Conservation (phyloP, 352 stramenopile genomes). For the Globisporangium parvum region DNA sequence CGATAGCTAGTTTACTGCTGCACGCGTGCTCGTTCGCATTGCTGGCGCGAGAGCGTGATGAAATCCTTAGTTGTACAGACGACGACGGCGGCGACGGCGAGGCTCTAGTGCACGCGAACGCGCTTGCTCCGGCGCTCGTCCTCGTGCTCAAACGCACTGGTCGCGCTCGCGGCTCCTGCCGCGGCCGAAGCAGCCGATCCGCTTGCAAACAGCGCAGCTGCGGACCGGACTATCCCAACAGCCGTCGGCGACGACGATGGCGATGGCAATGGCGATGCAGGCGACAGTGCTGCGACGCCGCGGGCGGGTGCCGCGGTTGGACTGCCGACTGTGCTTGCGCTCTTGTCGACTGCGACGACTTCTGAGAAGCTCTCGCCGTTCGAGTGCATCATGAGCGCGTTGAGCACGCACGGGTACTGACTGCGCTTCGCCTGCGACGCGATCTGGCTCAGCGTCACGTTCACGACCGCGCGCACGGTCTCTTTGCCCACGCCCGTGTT, state of each 20-base stretch:
- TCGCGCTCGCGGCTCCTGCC: not conserved
- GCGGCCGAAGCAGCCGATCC: too few species aligned
- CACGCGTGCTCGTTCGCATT: too few species aligned
- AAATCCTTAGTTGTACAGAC: too few species aligned
- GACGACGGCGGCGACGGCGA: too few species aligned
- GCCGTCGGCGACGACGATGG: not conserved
- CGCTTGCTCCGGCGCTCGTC: constrained; percentile 10
- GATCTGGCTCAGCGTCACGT: constrained; percentile 75
- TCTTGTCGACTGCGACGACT: constrained; percentile 32
- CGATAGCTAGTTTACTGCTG: too few species aligned
- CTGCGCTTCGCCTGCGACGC: constrained; percentile 42
- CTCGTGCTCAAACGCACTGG: constrained; percentile 6
- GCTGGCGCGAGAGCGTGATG: too few species aligned
- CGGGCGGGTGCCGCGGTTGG: not conserved
- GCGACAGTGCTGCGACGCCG: constrained; percentile 5
- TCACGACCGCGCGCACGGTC: constrained; percentile 66
- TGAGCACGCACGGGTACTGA: constrained; percentile 75
- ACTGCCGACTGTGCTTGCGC: constrained; percentile 4
- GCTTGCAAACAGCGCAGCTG: too few species aligned
- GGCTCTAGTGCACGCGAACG: constrained; percentile 11
- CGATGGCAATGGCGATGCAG: not conserved
- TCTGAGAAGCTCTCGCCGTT: constrained; percentile 65
- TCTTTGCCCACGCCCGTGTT: constrained; percentile 45
- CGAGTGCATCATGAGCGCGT: constrained; percentile 75
- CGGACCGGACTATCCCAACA: too few species aligned